Evolutionary conservation across 768 basidiomycete genomes (phyloP).

Genomic region (Serendipita sp.): DNA sequence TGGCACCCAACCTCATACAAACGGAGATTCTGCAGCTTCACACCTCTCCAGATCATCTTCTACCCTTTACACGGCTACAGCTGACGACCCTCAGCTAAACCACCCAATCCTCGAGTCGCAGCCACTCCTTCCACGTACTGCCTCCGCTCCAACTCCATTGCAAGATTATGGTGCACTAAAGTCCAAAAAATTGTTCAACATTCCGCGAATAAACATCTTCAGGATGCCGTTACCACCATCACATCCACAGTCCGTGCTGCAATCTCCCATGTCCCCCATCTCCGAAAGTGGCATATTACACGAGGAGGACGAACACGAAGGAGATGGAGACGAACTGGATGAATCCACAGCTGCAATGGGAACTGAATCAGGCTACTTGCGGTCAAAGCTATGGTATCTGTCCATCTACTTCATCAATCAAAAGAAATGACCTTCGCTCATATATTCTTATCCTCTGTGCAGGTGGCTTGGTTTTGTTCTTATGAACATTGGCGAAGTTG

Average conservation of each 20-base stretch:
- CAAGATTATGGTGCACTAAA: background rate
- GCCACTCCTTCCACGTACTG: background rate
- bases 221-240: slow-evolving; percentile 15
- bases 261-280: slow-evolving; percentile 16
- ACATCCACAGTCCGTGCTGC: too few relatives aligned
- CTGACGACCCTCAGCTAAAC: background rate
- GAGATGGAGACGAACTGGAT: slow-evolving; percentile 18
- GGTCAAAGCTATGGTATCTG: slow-evolving; percentile 66
- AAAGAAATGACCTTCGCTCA: slow-evolving; percentile 80
- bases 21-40: background rate
- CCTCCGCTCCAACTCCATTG: background rate
- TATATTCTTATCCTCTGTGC: slow-evolving; percentile 20
- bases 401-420: slow-evolving; percentile 50
- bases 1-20: background rate
- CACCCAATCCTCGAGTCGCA: background rate
- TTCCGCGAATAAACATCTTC: slow-evolving; percentile 15
- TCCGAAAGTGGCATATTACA: background rate
- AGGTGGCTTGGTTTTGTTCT: slow-evolving; percentile 46
- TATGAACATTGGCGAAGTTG: slow-evolving; percentile 81
- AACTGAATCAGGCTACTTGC: slow-evolving; percentile 62
- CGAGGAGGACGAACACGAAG: slow-evolving; percentile 14
- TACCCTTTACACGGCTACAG: background rate
- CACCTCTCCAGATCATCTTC: too few relatives aligned
- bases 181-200: background rate
- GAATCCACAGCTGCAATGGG: slow-evolving; percentile 13